phyloP scores from a whole-genome alignment of 257 asterid species.

The Solanum pennellii region DNA sequence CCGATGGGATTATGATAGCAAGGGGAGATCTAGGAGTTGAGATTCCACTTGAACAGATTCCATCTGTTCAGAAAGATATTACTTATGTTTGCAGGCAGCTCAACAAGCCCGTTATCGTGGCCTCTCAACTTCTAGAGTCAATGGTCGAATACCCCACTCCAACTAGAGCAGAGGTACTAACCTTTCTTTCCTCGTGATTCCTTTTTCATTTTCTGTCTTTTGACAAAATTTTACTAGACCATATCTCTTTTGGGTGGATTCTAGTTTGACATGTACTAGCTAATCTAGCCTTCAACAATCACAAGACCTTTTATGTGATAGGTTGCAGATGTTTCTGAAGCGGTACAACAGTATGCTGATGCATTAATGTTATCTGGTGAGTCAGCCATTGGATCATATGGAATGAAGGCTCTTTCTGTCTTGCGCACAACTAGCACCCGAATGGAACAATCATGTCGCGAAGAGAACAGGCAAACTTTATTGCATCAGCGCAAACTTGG shows the following conservation, averaged over 20 bases:
- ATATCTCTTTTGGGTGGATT: neutral
- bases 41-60: slow-evolving; percentile 77
- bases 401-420: slow-evolving; percentile 64
- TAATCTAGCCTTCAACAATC: neutral
- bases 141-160: slow-evolving; percentile 87
- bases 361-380: slow-evolving; percentile 89
- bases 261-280: neutral
- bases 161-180: slow-evolving; percentile 73
- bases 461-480: slow-evolving; percentile 42
- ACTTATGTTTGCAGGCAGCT: slow-evolving; percentile 53
- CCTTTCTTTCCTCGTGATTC: neutral
- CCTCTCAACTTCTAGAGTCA: slow-evolving; percentile 86
- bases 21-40: slow-evolving; percentile 95
- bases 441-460: slow-evolving; percentile 70
- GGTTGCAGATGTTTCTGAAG: slow-evolving; percentile 95
- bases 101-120: slow-evolving; percentile 75
- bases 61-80: slow-evolving; percentile 59
- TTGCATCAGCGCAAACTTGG: slow-evolving; percentile 27
- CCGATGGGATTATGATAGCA: slow-evolving; percentile 90
- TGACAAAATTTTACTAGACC: neutral
- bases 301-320: neutral
- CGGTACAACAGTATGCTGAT: slow-evolving; percentile 76
- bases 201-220: neutral
- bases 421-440: slow-evolving; percentile 57
- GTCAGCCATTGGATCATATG: slow-evolving; percentile 72